A percentile compares a stretch with the other conserved stretches of the same genome.
phyloP scores from a whole-genome alignment of 768 basidiomycete species.

The Tubosaeta sp. region DNA sequence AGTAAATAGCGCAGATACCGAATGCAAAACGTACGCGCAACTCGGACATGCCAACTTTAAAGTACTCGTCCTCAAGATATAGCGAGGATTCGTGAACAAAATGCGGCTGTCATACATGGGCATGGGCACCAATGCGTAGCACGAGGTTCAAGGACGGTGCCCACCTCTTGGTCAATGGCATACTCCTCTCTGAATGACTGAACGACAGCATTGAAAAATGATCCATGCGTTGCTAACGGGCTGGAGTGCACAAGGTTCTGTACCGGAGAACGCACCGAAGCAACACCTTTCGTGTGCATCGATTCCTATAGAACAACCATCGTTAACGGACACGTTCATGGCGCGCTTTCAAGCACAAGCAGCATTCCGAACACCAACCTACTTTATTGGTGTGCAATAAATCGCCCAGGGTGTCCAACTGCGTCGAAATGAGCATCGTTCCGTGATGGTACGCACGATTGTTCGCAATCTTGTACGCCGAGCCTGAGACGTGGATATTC shows the following conservation, averaged over 20 bases:
- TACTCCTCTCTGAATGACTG: slow-evolving; percentile 65
- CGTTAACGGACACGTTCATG: not conserved
- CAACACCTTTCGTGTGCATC: slow-evolving; percentile 81
- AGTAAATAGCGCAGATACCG: not conserved
- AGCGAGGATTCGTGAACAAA: slow-evolving; percentile 45
- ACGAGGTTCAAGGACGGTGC: not conserved
- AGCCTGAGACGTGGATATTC: slow-evolving; percentile 80
- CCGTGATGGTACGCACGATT: slow-evolving; percentile 95
- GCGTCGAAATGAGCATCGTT: slow-evolving; percentile 92
- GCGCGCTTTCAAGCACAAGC: not conserved
- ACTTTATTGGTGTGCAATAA: slow-evolving; percentile 68
- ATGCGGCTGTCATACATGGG: slow-evolving; percentile 31
- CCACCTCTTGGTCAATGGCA: slow-evolving; percentile 33
- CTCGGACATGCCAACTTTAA: slow-evolving; percentile 67
- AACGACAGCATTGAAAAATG: slow-evolving; percentile 67
- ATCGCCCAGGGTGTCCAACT: slow-evolving; percentile 66
- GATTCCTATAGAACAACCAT: slow-evolving; percentile 47
- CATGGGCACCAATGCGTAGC: not conserved
- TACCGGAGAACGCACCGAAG: slow-evolving; percentile 90
- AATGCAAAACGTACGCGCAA: slow-evolving; percentile 48
- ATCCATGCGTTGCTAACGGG: slow-evolving; percentile 53
- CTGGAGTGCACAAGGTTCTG: slow-evolving; percentile 67
- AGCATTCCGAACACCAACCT: slow-evolving; percentile 9
- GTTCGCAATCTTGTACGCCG: slow-evolving; percentile 93
- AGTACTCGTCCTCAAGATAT: slow-evolving; percentile 48